phyloP scores from a whole-genome alignment of 2,329 filamentous ascomycete species.

The Ophidiomyces ophidiicola region DNA sequence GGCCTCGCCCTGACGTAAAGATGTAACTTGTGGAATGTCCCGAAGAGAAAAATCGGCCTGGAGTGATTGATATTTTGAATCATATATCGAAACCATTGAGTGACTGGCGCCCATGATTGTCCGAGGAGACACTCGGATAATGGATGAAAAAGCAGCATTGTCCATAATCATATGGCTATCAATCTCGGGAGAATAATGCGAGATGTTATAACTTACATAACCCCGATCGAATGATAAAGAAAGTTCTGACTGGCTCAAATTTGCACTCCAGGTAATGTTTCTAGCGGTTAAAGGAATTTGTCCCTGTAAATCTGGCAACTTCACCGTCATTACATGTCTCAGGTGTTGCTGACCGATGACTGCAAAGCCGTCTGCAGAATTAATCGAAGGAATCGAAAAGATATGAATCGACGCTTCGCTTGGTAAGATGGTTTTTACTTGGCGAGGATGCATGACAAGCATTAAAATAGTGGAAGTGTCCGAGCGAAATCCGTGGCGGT shows the following conservation, averaged over 20 bases:
- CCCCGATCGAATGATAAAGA: slow-evolving; percentile 30
- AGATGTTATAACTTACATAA: slow-evolving; percentile 33
- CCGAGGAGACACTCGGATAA: slow-evolving; percentile 34
- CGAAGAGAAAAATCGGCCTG: slow-evolving; percentile 30
- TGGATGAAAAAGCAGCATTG: slow-evolving; percentile 29
- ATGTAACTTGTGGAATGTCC: slow-evolving; percentile 22
- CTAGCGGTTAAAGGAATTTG: slow-evolving; percentile 19
- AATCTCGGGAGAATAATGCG: slow-evolving; percentile 30
- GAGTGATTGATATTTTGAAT: slow-evolving; percentile 37
- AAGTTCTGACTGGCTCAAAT: slow-evolving; percentile 29
- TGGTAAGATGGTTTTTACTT: slow-evolving; percentile 21
- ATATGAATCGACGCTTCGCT: slow-evolving; percentile 30
- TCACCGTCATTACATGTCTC: slow-evolving; percentile 28
- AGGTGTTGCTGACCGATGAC: slow-evolving; percentile 25
- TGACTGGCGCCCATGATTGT: slow-evolving; percentile 32
- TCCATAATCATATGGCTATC: slow-evolving; percentile 30
- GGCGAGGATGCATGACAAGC: slow-evolving; percentile 30
- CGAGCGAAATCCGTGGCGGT: slow-evolving; percentile 20
- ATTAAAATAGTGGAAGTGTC: slow-evolving; percentile 28
- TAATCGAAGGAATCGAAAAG: slow-evolving; percentile 27
- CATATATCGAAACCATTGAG: slow-evolving; percentile 34
- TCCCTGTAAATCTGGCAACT: slow-evolving; percentile 24
- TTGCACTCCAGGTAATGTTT: slow-evolving; percentile 29
- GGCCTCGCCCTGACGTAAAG: slow-evolving; percentile 15
- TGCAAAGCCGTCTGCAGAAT: slow-evolving; percentile 16